Evolutionary conservation across 805 yeast species (phyloP), one percentile per base, ranked within the genome.

Genomic region (Metschnikowia matae): DNA sequence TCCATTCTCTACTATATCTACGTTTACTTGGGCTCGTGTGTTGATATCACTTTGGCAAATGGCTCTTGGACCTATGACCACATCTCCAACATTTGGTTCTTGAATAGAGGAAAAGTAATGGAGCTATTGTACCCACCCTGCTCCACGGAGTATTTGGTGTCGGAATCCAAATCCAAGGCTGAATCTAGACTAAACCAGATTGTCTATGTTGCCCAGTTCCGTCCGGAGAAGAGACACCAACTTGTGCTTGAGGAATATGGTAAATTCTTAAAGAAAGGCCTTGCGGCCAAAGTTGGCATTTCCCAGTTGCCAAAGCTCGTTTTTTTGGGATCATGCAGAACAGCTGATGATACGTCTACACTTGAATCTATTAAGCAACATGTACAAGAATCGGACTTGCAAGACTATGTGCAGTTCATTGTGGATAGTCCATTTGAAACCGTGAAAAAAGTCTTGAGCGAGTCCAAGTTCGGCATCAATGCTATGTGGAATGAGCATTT

Each of bases 401-500:
- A 60, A 11, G 64, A 59, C 1, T 63, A 66, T 49, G 70, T 81
- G 26, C 81, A 79, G 54, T 85, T 90, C 60, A 71, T 83, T 0
- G 77, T 87, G 4, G 95, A 94, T 68, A 85, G 92, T 26, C 77
- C 89, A 8, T 88, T 88, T 70, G 75, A 73, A 1, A 77, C 74
- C 15, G 83, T 95, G 13, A 70, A 81, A 47, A 62, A 69, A 29
- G 75, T 80, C 48, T 71, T 95, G 33, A 59, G 70, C 11, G 69
- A 66, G 13, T 79, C 89, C 2, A 79, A 83, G 23, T 83, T 81
- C 61, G 99, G 99, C 4, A 73, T 94, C 37, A 92, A 94, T 62
- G 90, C 96, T 31, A 94, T 94, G 99, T 94, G 99, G 99, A 94
- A 94, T 68, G 99, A 94, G 71, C 99, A 94, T 71, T 94, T 94